Evolutionary conservation across 441 rosid species (phyloP).

Genomic region (Adansonia rubrostipa): DNA sequence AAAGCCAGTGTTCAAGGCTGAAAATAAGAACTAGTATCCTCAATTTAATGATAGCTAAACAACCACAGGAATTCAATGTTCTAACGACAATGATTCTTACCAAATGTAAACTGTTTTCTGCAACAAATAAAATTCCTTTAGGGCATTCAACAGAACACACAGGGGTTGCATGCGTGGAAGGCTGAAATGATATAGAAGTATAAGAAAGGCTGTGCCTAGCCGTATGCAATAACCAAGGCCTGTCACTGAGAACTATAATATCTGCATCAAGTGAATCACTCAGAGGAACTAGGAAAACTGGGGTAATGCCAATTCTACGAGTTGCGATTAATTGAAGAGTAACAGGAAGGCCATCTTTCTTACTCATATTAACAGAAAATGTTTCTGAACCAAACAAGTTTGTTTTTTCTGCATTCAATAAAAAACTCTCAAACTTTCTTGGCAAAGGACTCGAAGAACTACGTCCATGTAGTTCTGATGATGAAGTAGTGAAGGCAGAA

Average conservation of each 20-base stretch:
- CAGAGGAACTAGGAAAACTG: conserved; percentile 93
- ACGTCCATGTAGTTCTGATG: conserved; percentile 35
- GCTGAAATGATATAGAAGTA: conserved; percentile 91
- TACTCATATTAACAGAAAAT: conserved; percentile 39
- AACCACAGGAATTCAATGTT: conserved; percentile 26
- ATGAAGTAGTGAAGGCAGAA: conserved; percentile 44
- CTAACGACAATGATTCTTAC: conserved; percentile 48
- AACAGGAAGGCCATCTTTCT: conserved; percentile 49
- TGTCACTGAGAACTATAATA: conserved; percentile 90
- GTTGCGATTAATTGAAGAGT: conserved; percentile 84
- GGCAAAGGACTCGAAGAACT: conserved; percentile 39
- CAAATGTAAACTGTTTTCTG: conserved; percentile 94
- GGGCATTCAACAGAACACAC: conserved; percentile 93
- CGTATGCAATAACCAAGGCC: conserved; percentile 96
- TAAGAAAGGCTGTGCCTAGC: conserved; percentile 93
- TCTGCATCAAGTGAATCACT: conserved; percentile 80
- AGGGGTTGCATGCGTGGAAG: conserved; percentile 97
- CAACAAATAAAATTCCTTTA: conserved; percentile 88
- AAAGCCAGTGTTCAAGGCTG: neutral
- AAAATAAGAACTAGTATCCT: conserved; percentile 6
- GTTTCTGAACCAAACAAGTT: conserved; percentile 39
- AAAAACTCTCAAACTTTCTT: conserved; percentile 40
- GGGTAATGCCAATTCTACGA: conserved; percentile 95
- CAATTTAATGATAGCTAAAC: conserved; percentile 24
- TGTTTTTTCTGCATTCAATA: conserved; percentile 32